phyloP scores from a whole-genome alignment of 306 rosid species.

The Acacia acuminata region DNA sequence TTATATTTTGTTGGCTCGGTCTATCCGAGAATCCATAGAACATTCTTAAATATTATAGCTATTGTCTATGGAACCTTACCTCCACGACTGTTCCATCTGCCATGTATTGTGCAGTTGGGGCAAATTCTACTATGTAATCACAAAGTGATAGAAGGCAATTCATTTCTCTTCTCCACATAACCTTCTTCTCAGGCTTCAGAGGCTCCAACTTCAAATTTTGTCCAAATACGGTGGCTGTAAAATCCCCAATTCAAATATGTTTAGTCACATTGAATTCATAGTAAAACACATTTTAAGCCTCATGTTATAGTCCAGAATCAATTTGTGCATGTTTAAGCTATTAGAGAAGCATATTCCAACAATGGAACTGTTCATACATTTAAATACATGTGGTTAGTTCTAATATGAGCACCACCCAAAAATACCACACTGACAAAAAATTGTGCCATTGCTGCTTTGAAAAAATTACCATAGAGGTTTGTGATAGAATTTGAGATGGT shows the following conservation, averaged over 20 bases:
- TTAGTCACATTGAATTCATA: not conserved
- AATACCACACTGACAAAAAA: not conserved
- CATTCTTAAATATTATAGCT: not conserved
- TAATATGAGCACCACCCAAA: not conserved
- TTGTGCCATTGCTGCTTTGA: not conserved
- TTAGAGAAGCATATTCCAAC: not conserved
- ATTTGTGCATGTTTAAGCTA: not conserved
- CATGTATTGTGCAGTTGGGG: slow-evolving; percentile 65
- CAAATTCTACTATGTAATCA: slow-evolving; percentile 86
- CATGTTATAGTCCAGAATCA: not conserved
- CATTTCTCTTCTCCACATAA: slow-evolving; percentile 98
- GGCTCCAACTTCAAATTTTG: slow-evolving; percentile 89
- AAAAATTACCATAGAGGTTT: slow-evolving; percentile 86
- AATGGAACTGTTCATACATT: not conserved
- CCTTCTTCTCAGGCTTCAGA: slow-evolving; percentile 77
- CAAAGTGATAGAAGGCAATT: slow-evolving; percentile 84
- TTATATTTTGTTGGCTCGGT: not conserved
- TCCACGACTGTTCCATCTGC: slow-evolving; percentile 77
- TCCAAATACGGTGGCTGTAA: slow-evolving; percentile 88
- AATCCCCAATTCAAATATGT: slow-evolving; percentile 22
- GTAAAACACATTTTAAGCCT: not conserved
- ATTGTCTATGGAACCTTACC: slow-evolving; percentile 39
- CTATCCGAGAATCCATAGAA: not conserved
- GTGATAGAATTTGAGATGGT: slow-evolving; percentile 93
- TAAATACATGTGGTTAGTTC: not conserved